Base-by-base conservation (phyloP, 352 stramenopile genomes). In the Globisporangium lucens region DNA sequence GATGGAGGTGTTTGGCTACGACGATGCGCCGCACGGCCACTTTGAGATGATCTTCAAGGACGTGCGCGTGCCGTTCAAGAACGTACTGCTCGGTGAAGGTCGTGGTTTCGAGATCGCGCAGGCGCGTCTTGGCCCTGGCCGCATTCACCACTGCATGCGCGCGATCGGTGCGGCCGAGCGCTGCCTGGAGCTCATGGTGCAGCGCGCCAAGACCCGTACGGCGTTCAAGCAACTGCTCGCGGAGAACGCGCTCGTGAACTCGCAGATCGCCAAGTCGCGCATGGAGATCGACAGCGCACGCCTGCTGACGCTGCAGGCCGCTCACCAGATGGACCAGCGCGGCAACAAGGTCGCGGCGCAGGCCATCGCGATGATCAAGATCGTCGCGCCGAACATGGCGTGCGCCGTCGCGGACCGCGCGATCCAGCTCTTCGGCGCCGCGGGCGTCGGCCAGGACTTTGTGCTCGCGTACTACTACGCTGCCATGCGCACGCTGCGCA, bases 121-220 rank as follows among this genome's bases (percentile, higher is more conserved):
- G 74, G 82, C 87, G 62, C 98, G 95, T 12, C 86, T 99, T n/a
- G 96, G 98, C 67, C 89, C 90, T 13, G 97, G 97, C 24, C 89
- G 97, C 17, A 99, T 99, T 70, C 97, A 99, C 87, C 97, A 99
- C 82, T 99, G 97, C 81, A 99, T 99, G 97, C 90, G 96, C 56
- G 76, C 95, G 20, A 95, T 99, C 67, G 97, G 97, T 30, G 86
- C 89, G 58, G 86, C 89, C 30, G 90, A 98, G 75, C 81, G 83
- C 35, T 95, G 90, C 66, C 76, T 98, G 24, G 82, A 94, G 66
- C 78, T 95, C 35, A 89, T 93, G 68, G 79, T 91, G 57, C 72
- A 78, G 70, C 98, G 98, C 63, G 85, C 96, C 22, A 89, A 98
- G 69, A 96, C 98, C 46, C 87, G 96, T 35, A 91, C 95, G 65